Percentiles rank a stretch among this genome's conserved stretches.
Evolutionary conservation across 108 stramenopile species (phyloP).

Genomic region (Nitzschia sp.): DNA sequence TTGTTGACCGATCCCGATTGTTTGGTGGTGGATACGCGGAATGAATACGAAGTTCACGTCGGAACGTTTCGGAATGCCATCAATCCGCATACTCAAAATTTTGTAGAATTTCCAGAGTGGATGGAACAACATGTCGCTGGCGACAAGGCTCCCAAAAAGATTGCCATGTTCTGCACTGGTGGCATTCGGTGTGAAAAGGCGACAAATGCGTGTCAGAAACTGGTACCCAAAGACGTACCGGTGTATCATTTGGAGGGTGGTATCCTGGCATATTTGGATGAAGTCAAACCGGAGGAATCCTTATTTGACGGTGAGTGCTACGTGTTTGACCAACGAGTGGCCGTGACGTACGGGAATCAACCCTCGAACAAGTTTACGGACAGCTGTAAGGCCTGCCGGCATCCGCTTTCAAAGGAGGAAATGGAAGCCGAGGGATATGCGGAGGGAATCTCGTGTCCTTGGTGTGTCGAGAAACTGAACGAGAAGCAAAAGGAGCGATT

Average conservation of each 20-base stretch:
- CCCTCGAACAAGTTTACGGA: conserved; percentile 51
- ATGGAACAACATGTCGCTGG: conserved; percentile 39
- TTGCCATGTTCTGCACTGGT: conserved; percentile 96
- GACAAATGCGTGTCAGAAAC: conserved; percentile 51
- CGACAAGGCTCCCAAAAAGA: conserved; percentile 41
- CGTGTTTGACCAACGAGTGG: conserved; percentile 85
- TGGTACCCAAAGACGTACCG: conserved; percentile 48
- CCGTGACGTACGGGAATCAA: conserved; percentile 66
- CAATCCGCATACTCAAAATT: conserved; percentile 67
- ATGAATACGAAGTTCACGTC: conserved; percentile 79
- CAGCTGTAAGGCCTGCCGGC: conserved; percentile 76
- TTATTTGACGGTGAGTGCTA: conserved; percentile 82
- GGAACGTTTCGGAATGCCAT: conserved; percentile 81
- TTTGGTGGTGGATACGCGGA: conserved; percentile 80
- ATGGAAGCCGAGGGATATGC: conserved; percentile 35
- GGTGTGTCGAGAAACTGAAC: conserved; percentile 36
- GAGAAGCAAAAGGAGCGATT: conserved; percentile 44
- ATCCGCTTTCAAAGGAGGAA: conserved; percentile 55
- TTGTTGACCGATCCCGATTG: conserved; percentile 67
- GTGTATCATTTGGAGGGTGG: conserved; percentile 91
- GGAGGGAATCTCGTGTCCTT: conserved; percentile 51
- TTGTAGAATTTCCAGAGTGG: conserved; percentile 78
- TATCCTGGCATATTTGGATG: conserved; percentile 81
- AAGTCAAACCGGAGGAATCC: conserved; percentile 46
- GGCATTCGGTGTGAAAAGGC: conserved; percentile 97